Evolutionary conservation across 805 yeast genomes (phyloP).

Genomic region (Clavispora fructus): DNA sequence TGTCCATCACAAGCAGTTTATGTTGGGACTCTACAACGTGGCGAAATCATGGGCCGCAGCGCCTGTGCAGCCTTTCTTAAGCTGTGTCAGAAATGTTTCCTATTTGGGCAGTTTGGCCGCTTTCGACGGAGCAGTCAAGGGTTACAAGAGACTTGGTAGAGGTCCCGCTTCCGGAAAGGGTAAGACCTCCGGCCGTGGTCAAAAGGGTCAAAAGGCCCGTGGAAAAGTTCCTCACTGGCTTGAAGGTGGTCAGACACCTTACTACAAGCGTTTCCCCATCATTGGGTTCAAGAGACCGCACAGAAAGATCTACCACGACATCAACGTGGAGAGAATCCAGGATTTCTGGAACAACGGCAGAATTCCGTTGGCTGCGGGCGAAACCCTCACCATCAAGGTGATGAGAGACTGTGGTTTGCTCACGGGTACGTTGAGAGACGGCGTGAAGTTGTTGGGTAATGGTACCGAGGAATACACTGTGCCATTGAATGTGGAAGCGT

Average conservation of each 20-base stretch:
- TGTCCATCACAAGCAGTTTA: neutral
- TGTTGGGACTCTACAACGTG: slow-evolving; percentile 1
- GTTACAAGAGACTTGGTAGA: slow-evolving; percentile 80
- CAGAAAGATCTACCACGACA: slow-evolving; percentile 45
- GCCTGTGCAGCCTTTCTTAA: slow-evolving; percentile 1
- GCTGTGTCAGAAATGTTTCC: slow-evolving; percentile 35
- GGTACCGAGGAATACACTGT: slow-evolving; percentile 46
- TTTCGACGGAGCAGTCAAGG: slow-evolving; percentile 53
- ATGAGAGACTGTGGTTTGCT: slow-evolving; percentile 74
- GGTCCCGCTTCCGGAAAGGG: slow-evolving; percentile 93
- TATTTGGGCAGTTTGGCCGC: slow-evolving; percentile 54
- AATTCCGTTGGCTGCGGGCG: slow-evolving; percentile 52
- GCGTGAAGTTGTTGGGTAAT: slow-evolving; percentile 74
- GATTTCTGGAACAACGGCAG: slow-evolving; percentile 66
- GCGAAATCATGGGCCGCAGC: slow-evolving; percentile 1
- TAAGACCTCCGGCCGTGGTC: slow-evolving; percentile 96
- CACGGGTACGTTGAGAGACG: slow-evolving; percentile 67
- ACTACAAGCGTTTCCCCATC: slow-evolving; percentile 78
- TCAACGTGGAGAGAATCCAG: slow-evolving; percentile 68
- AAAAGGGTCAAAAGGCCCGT: slow-evolving; percentile 97
- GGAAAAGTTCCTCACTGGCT: slow-evolving; percentile 87
- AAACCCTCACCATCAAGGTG: slow-evolving; percentile 65
- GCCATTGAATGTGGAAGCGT: slow-evolving; percentile 74
- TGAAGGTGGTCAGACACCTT: slow-evolving; percentile 99
- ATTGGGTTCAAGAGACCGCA: slow-evolving; percentile 75